Percentiles rank a stretch among this genome's conserved stretches.
Evolutionary conservation across 345 rosid species (phyloP).

Genomic region (Luvunga scandens): DNA sequence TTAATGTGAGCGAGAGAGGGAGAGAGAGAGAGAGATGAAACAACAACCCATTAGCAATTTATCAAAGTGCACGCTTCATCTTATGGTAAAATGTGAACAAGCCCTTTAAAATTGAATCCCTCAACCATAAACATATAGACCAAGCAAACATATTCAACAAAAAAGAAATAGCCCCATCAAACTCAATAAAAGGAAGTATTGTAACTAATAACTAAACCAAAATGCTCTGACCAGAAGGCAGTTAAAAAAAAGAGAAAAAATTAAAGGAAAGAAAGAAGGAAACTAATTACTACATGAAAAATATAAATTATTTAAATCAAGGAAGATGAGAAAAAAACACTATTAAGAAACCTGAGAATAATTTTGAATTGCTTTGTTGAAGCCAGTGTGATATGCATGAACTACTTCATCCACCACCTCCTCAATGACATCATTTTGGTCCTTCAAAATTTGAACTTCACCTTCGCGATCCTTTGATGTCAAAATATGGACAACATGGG

Average conservation of each 20-base stretch:
- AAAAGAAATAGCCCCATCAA: background rate
- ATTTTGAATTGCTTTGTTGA: constrained; percentile 98
- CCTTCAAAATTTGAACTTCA: constrained; percentile 71
- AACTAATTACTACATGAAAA: constrained; percentile 1
- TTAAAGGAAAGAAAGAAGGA: background rate
- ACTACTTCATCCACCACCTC: constrained; percentile 99
- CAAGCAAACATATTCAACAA: background rate
- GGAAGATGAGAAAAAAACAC: background rate
- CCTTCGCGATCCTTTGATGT: constrained; percentile 94
- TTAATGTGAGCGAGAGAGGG: background rate
- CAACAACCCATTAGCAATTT: background rate
- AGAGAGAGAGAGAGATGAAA: background rate
- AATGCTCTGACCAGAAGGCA: background rate
- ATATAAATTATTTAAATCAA: constrained; percentile 11
- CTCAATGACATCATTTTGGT: constrained; percentile 91
- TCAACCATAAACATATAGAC: background rate
- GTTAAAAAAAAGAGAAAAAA: background rate
- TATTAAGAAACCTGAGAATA: constrained; percentile 78
- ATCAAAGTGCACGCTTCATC: background rate
- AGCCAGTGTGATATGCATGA: constrained; percentile 93
- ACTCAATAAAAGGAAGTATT: background rate
- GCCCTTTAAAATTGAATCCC: background rate
- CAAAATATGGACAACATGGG: constrained; percentile 92
- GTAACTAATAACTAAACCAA: constrained; percentile 7
- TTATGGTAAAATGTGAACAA: background rate